Evolutionary conservation across 768 basidiomycete species (phyloP), one percentile per base, ranked within the genome.

Genomic region (Agaricus bisporus): DNA sequence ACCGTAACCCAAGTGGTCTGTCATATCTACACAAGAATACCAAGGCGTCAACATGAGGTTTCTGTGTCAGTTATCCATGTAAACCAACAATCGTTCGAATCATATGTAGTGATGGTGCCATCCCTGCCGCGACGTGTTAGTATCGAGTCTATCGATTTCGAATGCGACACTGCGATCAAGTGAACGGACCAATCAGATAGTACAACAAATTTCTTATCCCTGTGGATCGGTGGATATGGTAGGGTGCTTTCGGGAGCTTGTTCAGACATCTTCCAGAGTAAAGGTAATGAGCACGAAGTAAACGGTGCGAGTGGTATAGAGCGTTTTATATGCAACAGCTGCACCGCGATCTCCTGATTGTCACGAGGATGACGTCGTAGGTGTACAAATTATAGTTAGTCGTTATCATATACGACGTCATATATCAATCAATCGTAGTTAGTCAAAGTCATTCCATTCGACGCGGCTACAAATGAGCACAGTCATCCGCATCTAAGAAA

Each of bases 1-100:
- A 15, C 95, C 95, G 65, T 82, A 92, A 20, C 95, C 95, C 54
- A 91, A 80, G 64, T 88, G 85, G 68, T 98, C 95, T 35, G 93
- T 94, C 73, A 95, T 66, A 67, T 84, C 91, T 93, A 32, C 49
- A 7, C 47, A 22, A 22, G 41, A 12, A 41, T 28, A 41, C 15
- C 14, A 9, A 61, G 41, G 32, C 32, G 20, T 42, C 47, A 43
- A 25, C 11, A 22, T 17, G 15, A n/a, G 1, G 32, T 22, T 6
- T 18, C 25, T 25, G 18, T 29, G 8, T 22, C 52, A 15, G 12
- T 4, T 10, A 8, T 14, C 10, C 14, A 6, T 1, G 14, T 2
- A 36, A 32, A 60, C 83, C 57, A 64, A 92, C 88, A 93, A 62
- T 97, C 94, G 67, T 98, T 98, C 6, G 90, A 92, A 66, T 98